Evolutionary conservation across 2,329 filamentous ascomycete species (phyloP), one percentile per base, ranked within the genome.

Genomic region (Graphilbum ipis-grandicollis): DNA sequence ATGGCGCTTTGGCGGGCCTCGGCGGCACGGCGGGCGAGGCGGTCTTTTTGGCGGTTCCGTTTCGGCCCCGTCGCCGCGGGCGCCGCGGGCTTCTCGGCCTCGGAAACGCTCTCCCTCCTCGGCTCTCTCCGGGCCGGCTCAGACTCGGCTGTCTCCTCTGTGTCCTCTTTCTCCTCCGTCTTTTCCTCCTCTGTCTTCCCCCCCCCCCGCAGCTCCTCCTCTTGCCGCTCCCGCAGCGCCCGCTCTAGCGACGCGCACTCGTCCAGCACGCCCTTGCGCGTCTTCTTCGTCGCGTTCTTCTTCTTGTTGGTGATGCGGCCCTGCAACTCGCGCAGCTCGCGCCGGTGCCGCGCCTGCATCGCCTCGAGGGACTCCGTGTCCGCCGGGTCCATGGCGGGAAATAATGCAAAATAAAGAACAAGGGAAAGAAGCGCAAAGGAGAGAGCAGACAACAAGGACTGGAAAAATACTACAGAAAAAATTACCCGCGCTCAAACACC

Each of bases 221-320:
- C 67, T 38, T 90, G 82, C 45, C 67, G 64, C 48, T 80, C 76
- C 43, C 71, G 73, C 31, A 82, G 52, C 38, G 71, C 58, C 8
- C 69, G 62, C 54, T 88, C 80, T 44, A 84, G 62, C 37, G 70
- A 64, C 41, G 78, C 77, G 46, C 82, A 84, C 52, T 88, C 81
- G 36, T 79, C 66, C 30, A 79, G 83, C 50, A 88, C 64, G 21
- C 77, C 75, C 53, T 79, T 83, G 50, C 62, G 72, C 47, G 68
- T 86, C 72, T 75, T 84, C 60, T 96, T 98, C 33, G 79, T 92
- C 14, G 90, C 86, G 59, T 81, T 79, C 65, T 94, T 96, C 66
- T 94, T 98, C 68, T 94, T 96, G 59, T 79, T 85, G 5, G 83
- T 94, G 50, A 92, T 75, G 41, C 79, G 76, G 35, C 74, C 70